A percentile compares a stretch with the other conserved stretches of the same genome.
Conservation (phyloP, 805 yeast genomes). For the Kluyveromyces wickerhamii region DNA sequence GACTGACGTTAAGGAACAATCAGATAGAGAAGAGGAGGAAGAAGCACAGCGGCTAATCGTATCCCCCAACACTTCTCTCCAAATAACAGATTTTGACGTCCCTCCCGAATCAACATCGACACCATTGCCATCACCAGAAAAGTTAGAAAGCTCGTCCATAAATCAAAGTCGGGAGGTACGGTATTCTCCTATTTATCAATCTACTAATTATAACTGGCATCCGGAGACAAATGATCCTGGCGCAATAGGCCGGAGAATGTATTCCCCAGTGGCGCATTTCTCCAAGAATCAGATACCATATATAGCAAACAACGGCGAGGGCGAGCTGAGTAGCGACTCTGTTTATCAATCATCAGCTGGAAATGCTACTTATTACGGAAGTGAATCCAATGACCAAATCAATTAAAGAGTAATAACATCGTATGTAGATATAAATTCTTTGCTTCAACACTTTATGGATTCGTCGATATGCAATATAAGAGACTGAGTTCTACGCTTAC, state of each 20-base stretch:
- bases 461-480: too few relatives aligned
- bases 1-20: background rate
- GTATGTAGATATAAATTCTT: too few relatives aligned
- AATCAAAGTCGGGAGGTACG: background rate
- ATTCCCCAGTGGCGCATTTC: slow-evolving; percentile 2
- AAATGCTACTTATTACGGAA: slow-evolving; percentile 20
- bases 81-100: slow-evolving; percentile 23
- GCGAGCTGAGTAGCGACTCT: slow-evolving; percentile 4
- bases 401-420: too few relatives aligned
- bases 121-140: slow-evolving; percentile 11
- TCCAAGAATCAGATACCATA: slow-evolving; percentile 3
- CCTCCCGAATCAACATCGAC: slow-evolving; percentile 29
- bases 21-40: background rate
- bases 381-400: slow-evolving; percentile 8
- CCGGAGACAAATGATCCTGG: background rate
- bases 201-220: slow-evolving; percentile 5
- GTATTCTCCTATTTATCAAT: slow-evolving; percentile 2
- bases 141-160: background rate
- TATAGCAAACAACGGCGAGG: background rate
- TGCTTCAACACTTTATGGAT: too few relatives aligned
- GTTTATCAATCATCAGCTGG: slow-evolving; percentile 24
- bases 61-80: slow-evolving; percentile 13
- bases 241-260: slow-evolving; percentile 2
- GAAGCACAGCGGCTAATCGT: slow-evolving; percentile 8
- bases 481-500: too few relatives aligned